phyloP scores from a whole-genome alignment of 495 filamentous ascomycete genomes.

The Tuber melanosporum region DNA sequence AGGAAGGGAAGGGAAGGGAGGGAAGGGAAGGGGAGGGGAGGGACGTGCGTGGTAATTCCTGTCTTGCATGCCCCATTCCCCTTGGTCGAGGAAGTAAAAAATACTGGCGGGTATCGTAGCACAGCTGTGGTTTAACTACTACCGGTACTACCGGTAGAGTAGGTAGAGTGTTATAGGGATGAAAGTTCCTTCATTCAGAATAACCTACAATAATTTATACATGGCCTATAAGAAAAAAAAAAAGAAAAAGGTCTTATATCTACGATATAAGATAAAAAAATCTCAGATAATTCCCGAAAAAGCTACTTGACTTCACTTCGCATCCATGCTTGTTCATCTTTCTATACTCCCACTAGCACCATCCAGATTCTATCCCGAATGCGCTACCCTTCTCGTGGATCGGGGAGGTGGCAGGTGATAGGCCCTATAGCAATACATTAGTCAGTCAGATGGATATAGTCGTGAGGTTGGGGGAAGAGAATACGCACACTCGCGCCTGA shows the following conservation, averaged over 20 bases:
- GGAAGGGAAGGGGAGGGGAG: not conserved
- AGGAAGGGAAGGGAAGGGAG: not conserved
- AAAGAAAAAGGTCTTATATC: not conserved
- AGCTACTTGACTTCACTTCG: not conserved
- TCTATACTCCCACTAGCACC: not conserved
- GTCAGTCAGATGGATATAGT: not conserved
- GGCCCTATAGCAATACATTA: constrained; percentile 9
- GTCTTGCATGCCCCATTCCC: not conserved
- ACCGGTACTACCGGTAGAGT: no score
- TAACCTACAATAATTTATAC: not conserved
- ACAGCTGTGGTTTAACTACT: not conserved
- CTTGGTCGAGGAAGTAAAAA: not conserved
- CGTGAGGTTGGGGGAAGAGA: not conserved
- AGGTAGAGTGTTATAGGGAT: not conserved
- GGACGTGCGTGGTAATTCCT: not conserved
- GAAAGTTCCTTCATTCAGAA: not conserved
- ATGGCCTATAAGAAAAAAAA: not conserved
- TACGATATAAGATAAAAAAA: not conserved
- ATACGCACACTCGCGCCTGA: constrained; percentile 8
- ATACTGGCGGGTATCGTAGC: not conserved
- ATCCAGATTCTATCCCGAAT: constrained; percentile 3
- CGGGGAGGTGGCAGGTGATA: constrained; percentile 3
- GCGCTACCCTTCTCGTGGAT: constrained; percentile 11
- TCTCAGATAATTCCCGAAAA: not conserved
- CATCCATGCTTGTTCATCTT: not conserved